Base-by-base conservation (phyloP, 805 yeast genomes). In the Candida parachauliodes region DNA sequence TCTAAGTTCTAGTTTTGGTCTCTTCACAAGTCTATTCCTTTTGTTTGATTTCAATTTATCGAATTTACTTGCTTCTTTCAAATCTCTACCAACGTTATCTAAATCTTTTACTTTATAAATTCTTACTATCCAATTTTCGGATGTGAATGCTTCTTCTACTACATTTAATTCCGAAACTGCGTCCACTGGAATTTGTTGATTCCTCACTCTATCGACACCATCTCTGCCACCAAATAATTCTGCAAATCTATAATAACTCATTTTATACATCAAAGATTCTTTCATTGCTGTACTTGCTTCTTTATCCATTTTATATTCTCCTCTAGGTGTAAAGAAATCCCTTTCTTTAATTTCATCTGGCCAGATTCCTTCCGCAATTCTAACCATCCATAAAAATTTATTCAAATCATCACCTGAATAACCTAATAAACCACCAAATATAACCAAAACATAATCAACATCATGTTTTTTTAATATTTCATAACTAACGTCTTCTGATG, bases 301-400 rank as follows among this genome's bases (percentile, higher is more conserved):
- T 40, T 74, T 78, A 59, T 93, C 98, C 38, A 93, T 83, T 52
- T 80, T 79, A 60, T 88, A 93, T 60, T 88, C 96, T 44, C 98
- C 97, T 39, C 77, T 65, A 4, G 77, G 77, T 16, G 89, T 84
- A 74, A 89, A 93, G 65, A 68, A 93, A 47, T 80, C 76, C 46
- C 93, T 71, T 66, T 93, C 98, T 48, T 71, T 75, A 42, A 93
- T 81, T 57, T 93, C 98, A n/a, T 93, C 97, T 1, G 98, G 99
- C 99, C 99, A 93, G 43, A 93, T 87, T 38, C 98, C 98, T 64
- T 93, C 96, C n/a, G 96, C 77, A 49, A 93, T 93, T 61, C 98
- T 79, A 20, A 93, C 88, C 99, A 93, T 93, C 98, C 99, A 94
- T 55, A 93, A 64, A 66, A 88, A 93, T 65, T 93, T 93, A 71